These are phyloP conservation scores for Carex parvula DNA, from an alignment of 176 grass and related monocot genomes.

Conservation along the genomic window DNA sequence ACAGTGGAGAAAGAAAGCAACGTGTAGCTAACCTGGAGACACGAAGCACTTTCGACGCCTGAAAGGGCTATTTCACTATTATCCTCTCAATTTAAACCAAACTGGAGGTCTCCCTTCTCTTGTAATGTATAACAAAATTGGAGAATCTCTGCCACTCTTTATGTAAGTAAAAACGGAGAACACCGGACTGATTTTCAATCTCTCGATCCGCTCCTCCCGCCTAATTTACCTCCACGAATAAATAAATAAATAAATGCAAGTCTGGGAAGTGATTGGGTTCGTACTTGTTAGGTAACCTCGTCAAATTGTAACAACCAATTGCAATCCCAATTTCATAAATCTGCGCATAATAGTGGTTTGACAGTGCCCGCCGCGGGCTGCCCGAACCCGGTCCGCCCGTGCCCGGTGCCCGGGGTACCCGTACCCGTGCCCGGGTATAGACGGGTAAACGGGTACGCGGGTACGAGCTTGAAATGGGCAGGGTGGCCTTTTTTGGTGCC, in stretches of 20 bases:
- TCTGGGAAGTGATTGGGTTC: not conserved
- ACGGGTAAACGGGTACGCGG: no score
- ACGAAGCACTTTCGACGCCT: slow-evolving; percentile 4
- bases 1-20: slow-evolving; percentile 3
- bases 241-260: slow-evolving; percentile 6
- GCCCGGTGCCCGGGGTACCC: no score
- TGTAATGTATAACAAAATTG: not conserved
- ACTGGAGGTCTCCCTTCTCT: not conserved
- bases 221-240: slow-evolving; percentile 10
- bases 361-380: no score
- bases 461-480: no score
- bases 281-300: not conserved
- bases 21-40: slow-evolving; percentile 27
- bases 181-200: not conserved
- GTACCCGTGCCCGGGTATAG: no score
- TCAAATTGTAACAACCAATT: no score
- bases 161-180: not conserved
- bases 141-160: not conserved
- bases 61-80: not conserved
- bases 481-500: no score
- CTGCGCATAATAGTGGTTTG: no score
- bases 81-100: not conserved
- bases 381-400: no score
- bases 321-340: not conserved
- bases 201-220: slow-evolving; percentile 3